Base-by-base conservation (phyloP, 805 yeast species). In the Saccharomyces mikatae region DNA sequence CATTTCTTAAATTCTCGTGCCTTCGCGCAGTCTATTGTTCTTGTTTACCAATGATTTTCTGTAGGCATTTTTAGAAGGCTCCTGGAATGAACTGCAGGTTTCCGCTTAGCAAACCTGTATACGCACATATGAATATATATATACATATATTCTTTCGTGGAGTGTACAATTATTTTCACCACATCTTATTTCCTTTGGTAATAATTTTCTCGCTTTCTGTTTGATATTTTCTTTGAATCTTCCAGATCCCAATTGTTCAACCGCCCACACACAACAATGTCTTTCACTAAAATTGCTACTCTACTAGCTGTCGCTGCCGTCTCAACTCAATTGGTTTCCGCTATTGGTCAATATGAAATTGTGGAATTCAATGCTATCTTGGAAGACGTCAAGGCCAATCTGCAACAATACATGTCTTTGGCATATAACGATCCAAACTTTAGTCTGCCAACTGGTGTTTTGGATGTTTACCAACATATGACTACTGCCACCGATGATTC, bases 401-500 rank as follows among this genome's bases (percentile, higher is more conserved):
- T 63, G 49, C 47, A 50, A 27, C 59, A 63, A 28, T 63, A 63
- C 47, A 61, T 61, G 52, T 55, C 60, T 22, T 49, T 60, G 31
- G 64, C 63, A 44, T 57, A 58, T 58, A 54, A 59, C 52, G 36
- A 57, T 14, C 48, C 56, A 41, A 57, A 56, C 48, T 57, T 59
- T 51, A 52, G 56, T 28, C 49, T 63, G 29, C 67, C 67, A 58
- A 52, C 53, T 22, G 67, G 62, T 56, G 63, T 63, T 48, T 54
- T 62, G 46, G 61, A 58, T 32, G 58, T 62, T 27, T 61, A 61
- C 53, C 55, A 59, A 53, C 61, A 60, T 44, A 58, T 67, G 56
- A 63, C 68, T 46, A 72, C 74, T 46, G 67, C 65, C 52, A 68
- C 73, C 28, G 74, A 72, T 54, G 70, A 68, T 28, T 56, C 65